These are phyloP conservation scores for Tolypocladium sp. DNA, from an alignment of 2,329 filamentous ascomycete genomes.

Conservation along the genomic window DNA sequence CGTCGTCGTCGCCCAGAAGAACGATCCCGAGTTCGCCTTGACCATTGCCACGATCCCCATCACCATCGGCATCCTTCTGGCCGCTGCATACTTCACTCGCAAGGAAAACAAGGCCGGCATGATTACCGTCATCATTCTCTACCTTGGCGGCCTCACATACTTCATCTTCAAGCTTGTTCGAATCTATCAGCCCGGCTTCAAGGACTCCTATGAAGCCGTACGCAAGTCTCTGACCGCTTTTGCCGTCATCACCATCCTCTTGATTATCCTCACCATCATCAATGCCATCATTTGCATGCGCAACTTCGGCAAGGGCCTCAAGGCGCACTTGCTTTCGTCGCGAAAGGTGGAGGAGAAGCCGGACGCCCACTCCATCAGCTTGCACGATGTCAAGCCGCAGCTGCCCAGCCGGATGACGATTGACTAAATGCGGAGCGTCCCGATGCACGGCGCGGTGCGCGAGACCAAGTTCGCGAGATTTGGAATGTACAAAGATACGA, in stretches of 20 bases:
- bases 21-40: conserved; percentile 69
- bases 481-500: conserved; percentile 25
- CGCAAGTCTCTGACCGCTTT: conserved; percentile 85
- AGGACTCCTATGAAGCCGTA: conserved; percentile 62
- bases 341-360: conserved; percentile 42
- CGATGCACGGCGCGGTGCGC: background rate
- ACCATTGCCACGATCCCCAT: conserved; percentile 86
- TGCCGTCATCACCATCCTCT: conserved; percentile 80
- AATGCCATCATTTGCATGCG: conserved; percentile 80
- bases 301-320: conserved; percentile 87
- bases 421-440: conserved; percentile 29
- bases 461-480: background rate
- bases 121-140: conserved; percentile 69
- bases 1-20: conserved; percentile 68
- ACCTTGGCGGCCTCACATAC: conserved; percentile 83
- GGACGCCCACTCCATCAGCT: conserved; percentile 45
- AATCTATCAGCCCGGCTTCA: conserved; percentile 67
- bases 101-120: conserved; percentile 76
- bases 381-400: conserved; percentile 47
- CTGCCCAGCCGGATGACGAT: conserved; percentile 52
- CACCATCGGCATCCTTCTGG: conserved; percentile 79
- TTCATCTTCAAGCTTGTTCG: conserved; percentile 97
- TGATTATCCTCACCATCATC: conserved; percentile 81
- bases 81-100: conserved; percentile 77
- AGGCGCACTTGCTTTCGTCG: conserved; percentile 65